These are phyloP conservation scores for Hypoxylon rickii DNA, from an alignment of 495 filamentous ascomycete species.

Conservation along the genomic window DNA sequence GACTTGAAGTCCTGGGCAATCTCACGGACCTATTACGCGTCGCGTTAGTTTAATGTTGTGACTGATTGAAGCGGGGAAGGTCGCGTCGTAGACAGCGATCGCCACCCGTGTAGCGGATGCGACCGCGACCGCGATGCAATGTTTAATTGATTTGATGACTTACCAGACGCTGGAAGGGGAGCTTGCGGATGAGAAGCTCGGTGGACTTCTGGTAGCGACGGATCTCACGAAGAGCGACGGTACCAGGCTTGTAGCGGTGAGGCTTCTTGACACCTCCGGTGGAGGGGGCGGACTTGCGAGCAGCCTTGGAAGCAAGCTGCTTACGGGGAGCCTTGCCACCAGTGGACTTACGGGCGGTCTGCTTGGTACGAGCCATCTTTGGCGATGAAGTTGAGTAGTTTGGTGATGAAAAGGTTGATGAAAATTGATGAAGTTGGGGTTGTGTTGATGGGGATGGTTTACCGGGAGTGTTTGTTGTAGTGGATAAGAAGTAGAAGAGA, in stretches of 20 bases:
- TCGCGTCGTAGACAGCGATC: slow-evolving; percentile 1
- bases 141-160: slow-evolving; percentile 27
- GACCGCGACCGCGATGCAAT: not conserved
- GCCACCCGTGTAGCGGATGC: slow-evolving; percentile 1
- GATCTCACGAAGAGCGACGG: slow-evolving; percentile 99
- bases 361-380: slow-evolving; percentile 98
- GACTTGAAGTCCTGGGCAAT: slow-evolving; percentile 99
- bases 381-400: slow-evolving; percentile 50
- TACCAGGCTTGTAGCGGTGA: slow-evolving; percentile 99
- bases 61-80: slow-evolving; percentile 7
- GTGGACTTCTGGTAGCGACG: slow-evolving; percentile 99
- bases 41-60: slow-evolving; percentile 40
- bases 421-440: slow-evolving; percentile 53
- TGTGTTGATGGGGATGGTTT: slow-evolving; percentile 39
- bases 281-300: slow-evolving; percentile 60
- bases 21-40: slow-evolving; percentile 72
- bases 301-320: slow-evolving; percentile 73
- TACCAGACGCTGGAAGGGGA: slow-evolving; percentile 99
- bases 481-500: slow-evolving; percentile 46
- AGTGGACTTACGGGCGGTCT: slow-evolving; percentile 99
- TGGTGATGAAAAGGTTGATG: slow-evolving; percentile 38
- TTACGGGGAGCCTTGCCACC: slow-evolving; percentile 99
- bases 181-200: slow-evolving; percentile 99
- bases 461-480: slow-evolving; percentile 40
- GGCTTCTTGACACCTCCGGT: slow-evolving; percentile 98